Evolutionary conservation across 2,329 filamentous ascomycete species (phyloP), one percentile per base, ranked within the genome.

Genomic region (Verticillium albo-atrum): DNA sequence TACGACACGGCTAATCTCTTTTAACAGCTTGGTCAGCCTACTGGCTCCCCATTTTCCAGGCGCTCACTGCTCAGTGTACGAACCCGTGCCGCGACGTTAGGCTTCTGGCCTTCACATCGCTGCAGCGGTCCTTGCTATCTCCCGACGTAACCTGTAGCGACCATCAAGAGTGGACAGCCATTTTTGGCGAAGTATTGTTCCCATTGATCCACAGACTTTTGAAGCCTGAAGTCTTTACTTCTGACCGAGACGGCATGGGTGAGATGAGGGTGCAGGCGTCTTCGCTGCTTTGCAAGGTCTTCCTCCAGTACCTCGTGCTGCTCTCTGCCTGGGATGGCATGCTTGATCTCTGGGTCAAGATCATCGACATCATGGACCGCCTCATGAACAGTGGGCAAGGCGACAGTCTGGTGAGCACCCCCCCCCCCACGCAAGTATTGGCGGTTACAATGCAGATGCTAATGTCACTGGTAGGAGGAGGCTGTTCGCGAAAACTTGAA

Each of bases 311-410:
- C 72, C 81, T 98, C 3, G 91, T 94, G 2, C 79, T 94, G 37
- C 81, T 97, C 28, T 90, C 89, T 4, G 88, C 92, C 66, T 93
- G 91, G 85, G 89, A 93, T 25, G 92, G 91, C 23, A 92, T 98
- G 86, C 78, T 96, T 42, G 91, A 95, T 70, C 81, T 98, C 12
- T 99, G 95, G 95, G 77, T 95, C 53, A 89, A 89, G 72, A 96
- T 98, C 58, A 84, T 98, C 64, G 92, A 93, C 66, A 91, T 97
- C 58, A 92, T 99, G 85, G 95, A 99, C 72, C 87, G 95, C 26
- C 82, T 99, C 64, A 96, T 97, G 88, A 97, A 97, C 69, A 95
- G 91, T 68, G 94, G 94, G 0, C 92, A 97, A 73, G 91, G 91
- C 26, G 92, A 96, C 69, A 94, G 89, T 68, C 76, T 96, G 71